These are phyloP conservation scores for Verticillium klebahnii DNA, from an alignment of 2,329 filamentous ascomycete genomes.

Conservation along the genomic window DNA sequence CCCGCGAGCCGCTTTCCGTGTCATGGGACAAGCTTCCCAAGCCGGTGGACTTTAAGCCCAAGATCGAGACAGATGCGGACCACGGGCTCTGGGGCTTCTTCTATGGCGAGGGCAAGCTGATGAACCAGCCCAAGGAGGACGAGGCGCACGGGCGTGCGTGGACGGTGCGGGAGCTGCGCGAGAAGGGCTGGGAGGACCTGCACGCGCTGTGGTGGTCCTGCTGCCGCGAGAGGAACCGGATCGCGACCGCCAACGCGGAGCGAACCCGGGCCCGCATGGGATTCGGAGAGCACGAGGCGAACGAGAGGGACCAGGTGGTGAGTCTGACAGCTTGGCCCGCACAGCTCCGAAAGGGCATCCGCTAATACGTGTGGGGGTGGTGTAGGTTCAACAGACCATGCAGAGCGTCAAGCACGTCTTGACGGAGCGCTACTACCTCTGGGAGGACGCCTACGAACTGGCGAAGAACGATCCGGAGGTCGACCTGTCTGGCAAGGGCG, in stretches of 20 bases:
- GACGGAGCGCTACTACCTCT: slow-evolving; percentile 84
- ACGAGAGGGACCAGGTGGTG: slow-evolving; percentile 62
- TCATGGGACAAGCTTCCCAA: slow-evolving; percentile 67
- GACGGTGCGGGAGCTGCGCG: slow-evolving; percentile 78
- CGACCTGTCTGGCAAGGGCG: slow-evolving; percentile 46
- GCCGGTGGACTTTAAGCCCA: slow-evolving; percentile 60
- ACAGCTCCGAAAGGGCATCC: background rate
- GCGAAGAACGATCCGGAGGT: slow-evolving; percentile 65
- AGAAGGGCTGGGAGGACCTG: slow-evolving; percentile 90
- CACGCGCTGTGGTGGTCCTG: slow-evolving; percentile 94
- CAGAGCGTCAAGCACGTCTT: slow-evolving; percentile 77
- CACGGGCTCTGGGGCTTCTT: slow-evolving; percentile 97
- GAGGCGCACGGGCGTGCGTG: slow-evolving; percentile 73
- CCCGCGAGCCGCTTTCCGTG: slow-evolving; percentile 68
- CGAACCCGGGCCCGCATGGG: slow-evolving; percentile 62
- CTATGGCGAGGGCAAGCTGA: slow-evolving; percentile 59
- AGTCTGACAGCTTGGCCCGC: slow-evolving; percentile 23
- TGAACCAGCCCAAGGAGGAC: slow-evolving; percentile 69
- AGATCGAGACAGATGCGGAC: slow-evolving; percentile 58
- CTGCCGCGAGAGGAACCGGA: slow-evolving; percentile 81
- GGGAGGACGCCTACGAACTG: slow-evolving; percentile 68
- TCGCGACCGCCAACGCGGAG: slow-evolving; percentile 73
- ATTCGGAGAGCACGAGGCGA: slow-evolving; percentile 68
- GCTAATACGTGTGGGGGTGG: background rate
- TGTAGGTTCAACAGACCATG: slow-evolving; percentile 72